Conservation (phyloP, 805 yeast genomes). For the Dipodascus albidus region DNA sequence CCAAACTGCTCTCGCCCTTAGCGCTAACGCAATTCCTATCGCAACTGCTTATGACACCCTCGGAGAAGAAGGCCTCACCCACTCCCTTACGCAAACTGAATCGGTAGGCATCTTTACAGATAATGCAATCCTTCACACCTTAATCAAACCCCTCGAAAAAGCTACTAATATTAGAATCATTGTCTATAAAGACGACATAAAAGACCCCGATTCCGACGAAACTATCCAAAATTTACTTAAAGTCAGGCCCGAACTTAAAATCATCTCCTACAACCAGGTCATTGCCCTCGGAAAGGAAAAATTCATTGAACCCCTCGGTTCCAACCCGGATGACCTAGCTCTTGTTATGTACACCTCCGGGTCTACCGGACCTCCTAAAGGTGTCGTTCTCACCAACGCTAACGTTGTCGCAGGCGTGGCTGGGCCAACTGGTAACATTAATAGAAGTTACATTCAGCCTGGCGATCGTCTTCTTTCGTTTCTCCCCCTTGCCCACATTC, state of each 20-base stretch:
- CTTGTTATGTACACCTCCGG: slow-evolving; percentile 87
- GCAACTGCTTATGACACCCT: slow-evolving; percentile 95
- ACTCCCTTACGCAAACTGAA: slow-evolving; percentile 73
- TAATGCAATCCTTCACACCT: slow-evolving; percentile 52
- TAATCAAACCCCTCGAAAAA: slow-evolving; percentile 60
- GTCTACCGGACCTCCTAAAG: slow-evolving; percentile 77
- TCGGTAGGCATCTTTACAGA: slow-evolving; percentile 77
- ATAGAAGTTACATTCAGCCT: slow-evolving; percentile 35
- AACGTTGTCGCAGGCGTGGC: slow-evolving; percentile 76
- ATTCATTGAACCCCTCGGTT: slow-evolving; percentile 32
- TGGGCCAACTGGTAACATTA: slow-evolving; percentile 62
- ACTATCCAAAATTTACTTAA: slow-evolving; percentile 39
- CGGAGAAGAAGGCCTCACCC: slow-evolving; percentile 73
- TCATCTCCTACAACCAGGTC: slow-evolving; percentile 56
- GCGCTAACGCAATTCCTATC: slow-evolving; percentile 68
- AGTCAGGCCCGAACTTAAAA: slow-evolving; percentile 66
- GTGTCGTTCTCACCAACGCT: slow-evolving; percentile 57
- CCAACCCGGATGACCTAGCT: slow-evolving; percentile 48
- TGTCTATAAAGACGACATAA: slow-evolving; percentile 56
- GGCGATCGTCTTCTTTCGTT: slow-evolving; percentile 74
- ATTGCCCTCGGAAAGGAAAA: slow-evolving; percentile 48
- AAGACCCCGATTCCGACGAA: slow-evolving; percentile 53
- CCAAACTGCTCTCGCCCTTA: slow-evolving; percentile 71
- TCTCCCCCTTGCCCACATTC: slow-evolving; percentile 92
- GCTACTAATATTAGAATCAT: slow-evolving; percentile 53